Conservation (phyloP, 768 basidiomycete species). For the Fistulinella prunicolor region DNA sequence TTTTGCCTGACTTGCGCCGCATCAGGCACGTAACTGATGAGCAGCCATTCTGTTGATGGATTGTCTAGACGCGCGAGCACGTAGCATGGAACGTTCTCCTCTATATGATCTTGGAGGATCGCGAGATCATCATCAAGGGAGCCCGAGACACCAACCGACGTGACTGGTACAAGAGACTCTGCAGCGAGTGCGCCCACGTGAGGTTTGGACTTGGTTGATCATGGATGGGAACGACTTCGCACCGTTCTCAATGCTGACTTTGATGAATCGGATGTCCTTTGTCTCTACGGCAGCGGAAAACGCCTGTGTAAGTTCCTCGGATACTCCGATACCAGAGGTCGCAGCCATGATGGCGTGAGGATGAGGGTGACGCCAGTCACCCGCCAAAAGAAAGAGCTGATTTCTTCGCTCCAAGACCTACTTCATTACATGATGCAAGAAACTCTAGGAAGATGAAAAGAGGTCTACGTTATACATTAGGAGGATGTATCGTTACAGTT, state of each 20-base stretch:
- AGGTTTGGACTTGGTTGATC: slow-evolving; percentile 19
- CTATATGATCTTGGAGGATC: slow-evolving; percentile 54
- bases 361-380: neutral
- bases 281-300: slow-evolving; percentile 60
- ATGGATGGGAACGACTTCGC: slow-evolving; percentile 23
- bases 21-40: slow-evolving; percentile 81
- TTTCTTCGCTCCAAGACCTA: too few species aligned
- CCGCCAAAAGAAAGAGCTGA: too few species aligned
- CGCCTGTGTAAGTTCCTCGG: slow-evolving; percentile 50
- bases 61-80: slow-evolving; percentile 64
- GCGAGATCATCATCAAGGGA: slow-evolving; percentile 62
- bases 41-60: slow-evolving; percentile 64
- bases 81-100: slow-evolving; percentile 69
- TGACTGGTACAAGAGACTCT: slow-evolving; percentile 70
- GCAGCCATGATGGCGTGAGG: slow-evolving; percentile 53
- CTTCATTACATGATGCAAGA: slow-evolving; percentile 7
- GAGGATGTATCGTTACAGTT: slow-evolving; percentile 31
- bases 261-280: slow-evolving; percentile 63
- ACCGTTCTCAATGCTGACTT: slow-evolving; percentile 77
- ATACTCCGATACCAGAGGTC: slow-evolving; percentile 66
- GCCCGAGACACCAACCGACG: slow-evolving; percentile 44
- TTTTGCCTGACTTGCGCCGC: slow-evolving; percentile 77
- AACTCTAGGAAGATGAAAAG: slow-evolving; percentile 14
- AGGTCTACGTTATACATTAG: slow-evolving; percentile 35
- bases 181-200: slow-evolving; percentile 18